phyloP scores from a whole-genome alignment of 495 filamentous ascomycete genomes.

The Choiromyces venosus region DNA sequence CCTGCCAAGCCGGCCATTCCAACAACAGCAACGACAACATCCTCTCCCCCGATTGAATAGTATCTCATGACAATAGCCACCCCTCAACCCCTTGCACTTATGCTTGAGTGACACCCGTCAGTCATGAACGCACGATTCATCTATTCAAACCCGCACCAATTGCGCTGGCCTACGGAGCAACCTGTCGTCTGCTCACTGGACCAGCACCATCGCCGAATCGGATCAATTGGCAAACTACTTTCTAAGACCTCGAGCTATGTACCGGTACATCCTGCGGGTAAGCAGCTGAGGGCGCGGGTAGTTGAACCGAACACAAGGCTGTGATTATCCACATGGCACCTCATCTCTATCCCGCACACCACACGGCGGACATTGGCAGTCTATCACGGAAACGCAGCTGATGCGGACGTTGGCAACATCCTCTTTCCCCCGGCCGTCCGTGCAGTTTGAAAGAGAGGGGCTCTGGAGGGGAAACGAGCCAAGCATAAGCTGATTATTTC shows the following conservation, averaged over 20 bases:
- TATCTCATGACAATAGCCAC: not conserved
- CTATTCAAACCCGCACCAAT: not conserved
- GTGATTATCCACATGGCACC: slow-evolving; percentile 1
- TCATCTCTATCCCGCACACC: not conserved
- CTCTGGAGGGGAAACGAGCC: not conserved
- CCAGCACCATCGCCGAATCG: not conserved
- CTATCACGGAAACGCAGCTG: not conserved
- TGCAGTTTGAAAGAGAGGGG: slow-evolving; percentile 1
- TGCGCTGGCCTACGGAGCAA: not conserved
- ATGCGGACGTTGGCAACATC: not conserved
- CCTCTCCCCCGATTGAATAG: not conserved
- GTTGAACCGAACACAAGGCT: not conserved
- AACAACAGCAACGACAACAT: not conserved
- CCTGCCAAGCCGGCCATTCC: not conserved
- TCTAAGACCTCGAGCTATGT: not conserved
- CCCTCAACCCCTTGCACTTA: not conserved
- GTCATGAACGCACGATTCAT: not conserved
- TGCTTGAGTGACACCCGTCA: not conserved
- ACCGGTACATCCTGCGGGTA: not conserved
- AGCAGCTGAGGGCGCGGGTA: not conserved
- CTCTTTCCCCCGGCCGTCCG: not conserved
- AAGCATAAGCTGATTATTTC: not conserved
- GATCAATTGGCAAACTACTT: not conserved
- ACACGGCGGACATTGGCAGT: slow-evolving; percentile 1
- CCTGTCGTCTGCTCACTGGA: not conserved